phyloP scores from a whole-genome alignment of 1,139 yeast genomes.

The Wickerhamomyces sp. region DNA sequence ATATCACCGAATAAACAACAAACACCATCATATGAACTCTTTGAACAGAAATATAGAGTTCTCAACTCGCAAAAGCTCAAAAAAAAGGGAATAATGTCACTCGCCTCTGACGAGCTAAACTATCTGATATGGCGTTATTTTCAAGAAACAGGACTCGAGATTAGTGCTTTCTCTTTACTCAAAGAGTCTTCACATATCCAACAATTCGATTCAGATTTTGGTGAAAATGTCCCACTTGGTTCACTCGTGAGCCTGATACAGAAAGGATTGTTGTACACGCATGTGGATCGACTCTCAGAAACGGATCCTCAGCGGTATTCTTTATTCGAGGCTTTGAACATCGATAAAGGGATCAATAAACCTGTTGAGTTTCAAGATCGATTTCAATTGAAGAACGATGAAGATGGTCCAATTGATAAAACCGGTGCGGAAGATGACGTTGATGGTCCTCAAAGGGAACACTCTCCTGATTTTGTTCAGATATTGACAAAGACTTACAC shows the following conservation, averaged over 20 bases:
- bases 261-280: slow-evolving; percentile 72
- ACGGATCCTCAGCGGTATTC: slow-evolving; percentile 32
- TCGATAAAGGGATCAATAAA: slow-evolving; percentile 15
- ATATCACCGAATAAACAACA: too few species aligned
- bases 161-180: slow-evolving; percentile 78
- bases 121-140: slow-evolving; percentile 90
- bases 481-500: slow-evolving; percentile 27
- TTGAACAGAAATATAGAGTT: too few species aligned
- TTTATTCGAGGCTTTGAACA: slow-evolving; percentile 34
- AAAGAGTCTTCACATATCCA: slow-evolving; percentile 60
- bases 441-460: slow-evolving; percentile 10
- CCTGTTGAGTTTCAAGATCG: slow-evolving; percentile 2
- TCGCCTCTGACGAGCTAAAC: slow-evolving; percentile 81
- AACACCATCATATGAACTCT: too few species aligned
- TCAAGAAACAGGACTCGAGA: slow-evolving; percentile 78
- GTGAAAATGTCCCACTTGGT: slow-evolving; percentile 58
- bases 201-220: slow-evolving; percentile 47
- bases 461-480: slow-evolving; percentile 26
- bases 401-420: background rate
- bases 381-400: background rate
- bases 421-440: slow-evolving; percentile 3
- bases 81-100: too few species aligned
- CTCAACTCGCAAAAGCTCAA: too few species aligned
- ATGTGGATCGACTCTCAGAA: slow-evolving; percentile 44
- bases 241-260: slow-evolving; percentile 77